Base-by-base conservation (phyloP, 768 basidiomycete species). In the Pleurotus ostreatus region DNA sequence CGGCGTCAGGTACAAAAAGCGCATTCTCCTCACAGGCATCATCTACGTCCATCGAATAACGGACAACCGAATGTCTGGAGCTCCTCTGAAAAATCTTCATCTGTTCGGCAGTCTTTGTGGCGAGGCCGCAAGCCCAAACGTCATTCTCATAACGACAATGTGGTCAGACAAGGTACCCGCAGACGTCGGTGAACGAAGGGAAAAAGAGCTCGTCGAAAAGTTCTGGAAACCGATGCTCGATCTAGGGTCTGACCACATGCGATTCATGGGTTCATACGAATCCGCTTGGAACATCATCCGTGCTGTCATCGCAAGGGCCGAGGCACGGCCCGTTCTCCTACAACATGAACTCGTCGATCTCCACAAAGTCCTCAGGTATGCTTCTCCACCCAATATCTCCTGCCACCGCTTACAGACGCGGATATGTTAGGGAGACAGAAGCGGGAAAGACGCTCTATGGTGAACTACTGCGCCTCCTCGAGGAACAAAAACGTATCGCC, bases 141-240 rank as follows among this genome's bases (percentile, higher is more conserved):
- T 74, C 8, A 52, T 66, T 4, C 55, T 74, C 5, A 63, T 60
- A 15, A 71, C 72, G 9, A 71, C 71, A 5, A 70, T 66, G 63
- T 73, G 71, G 72, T 39, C 51, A 78, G 69, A 65, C 7, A 68
- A 70, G 53, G 74, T 76, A 46, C 40, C 41, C 43, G 7, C 25
- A 23, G 58, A 45, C 30, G 18, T 40, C 37, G 56, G 61, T 49
- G 8, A 2, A 38, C 12, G 30, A 30, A 49, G 58, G 30, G 60
- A 59, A 51, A 8, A 2, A 3, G 55, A 59, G 41, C 43, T 59
- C 5, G 46, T 25, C 20, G 16, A 38, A 2, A 56, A 34, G 30
- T 59, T 56, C 22, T 59, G 59, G 59, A 51, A 53, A 18, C 22
- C 13, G 8, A 59, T 59, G 59, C 43, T 59, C 1, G 55, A 41